Base-by-base conservation (phyloP, 352 stramenopile genomes). In the Globisporangium middletonii region DNA sequence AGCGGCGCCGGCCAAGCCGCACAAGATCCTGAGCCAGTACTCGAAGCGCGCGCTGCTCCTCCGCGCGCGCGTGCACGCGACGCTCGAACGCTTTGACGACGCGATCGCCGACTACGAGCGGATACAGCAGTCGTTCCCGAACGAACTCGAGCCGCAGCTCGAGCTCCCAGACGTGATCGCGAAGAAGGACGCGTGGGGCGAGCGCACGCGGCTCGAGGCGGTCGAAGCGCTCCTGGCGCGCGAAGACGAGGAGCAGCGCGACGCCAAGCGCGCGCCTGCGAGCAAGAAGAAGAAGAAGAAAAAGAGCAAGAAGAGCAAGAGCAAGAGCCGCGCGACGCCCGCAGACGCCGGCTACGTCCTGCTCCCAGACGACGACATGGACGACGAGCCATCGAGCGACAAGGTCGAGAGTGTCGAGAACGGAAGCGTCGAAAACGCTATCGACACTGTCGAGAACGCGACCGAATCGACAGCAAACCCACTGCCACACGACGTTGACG, bases 281-380 rank as follows among this genome's bases (percentile, higher is more conserved):
- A 45, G 41, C 41, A 45, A 45, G 42, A 58, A 55, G 60, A 70
- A 64, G 33, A 80, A 69, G 28, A 85, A 86, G 58, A 80, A 59
- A 50, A 91, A 89, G 56, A 86, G 80, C 56, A 90, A 88, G 64
- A 88, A 88, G 54, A 71, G 73, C 27, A 91, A 84, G 62, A 83
- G 84, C 60, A 88, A 77, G 50, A 79, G 82, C 50, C 85, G 78
- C 43, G 16, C 59, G 12, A 73, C 47, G 13, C 60, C 64, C 7
- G 59, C 62, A 5, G 73, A 62, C 30, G 30, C 49, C 6, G 49
- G 49, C 3, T 78, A 83, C 42, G 53, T 80, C n/a, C 53, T 77
- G 49, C 67, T 79, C 9, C 65, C 73, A 16, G 75, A 79, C 56
- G 70, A 79, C 42, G 75, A 78, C 35, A 69, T 82, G 37, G 72